Percentiles rank a stretch among this genome's conserved stretches.
phyloP scores from a whole-genome alignment of 768 basidiomycete species.

The Hortiboletus flavorubellus region DNA sequence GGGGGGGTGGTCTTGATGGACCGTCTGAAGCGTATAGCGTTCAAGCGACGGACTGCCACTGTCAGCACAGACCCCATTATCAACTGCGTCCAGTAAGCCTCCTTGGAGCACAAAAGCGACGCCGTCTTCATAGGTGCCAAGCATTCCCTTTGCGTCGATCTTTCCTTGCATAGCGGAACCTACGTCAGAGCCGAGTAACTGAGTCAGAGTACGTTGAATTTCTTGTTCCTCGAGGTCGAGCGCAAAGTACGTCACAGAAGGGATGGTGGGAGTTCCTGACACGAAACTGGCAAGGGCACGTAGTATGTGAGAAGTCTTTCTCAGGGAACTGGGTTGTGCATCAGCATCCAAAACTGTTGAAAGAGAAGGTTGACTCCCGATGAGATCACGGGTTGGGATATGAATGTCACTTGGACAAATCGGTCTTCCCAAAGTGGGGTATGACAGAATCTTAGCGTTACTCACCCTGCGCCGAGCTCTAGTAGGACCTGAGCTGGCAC shows the following conservation, averaged over 20 bases:
- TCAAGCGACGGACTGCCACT: background rate
- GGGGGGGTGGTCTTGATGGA: conserved; percentile 36
- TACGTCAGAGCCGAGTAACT: conserved; percentile 60
- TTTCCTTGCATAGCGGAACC: conserved; percentile 64
- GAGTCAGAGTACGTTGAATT: conserved; percentile 71
- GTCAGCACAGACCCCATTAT: conserved; percentile 3
- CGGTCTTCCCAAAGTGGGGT: no score
- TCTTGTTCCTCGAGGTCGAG: conserved; percentile 90
- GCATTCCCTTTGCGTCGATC: conserved; percentile 78
- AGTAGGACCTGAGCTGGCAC: conserved; percentile 59
- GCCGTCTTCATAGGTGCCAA: conserved; percentile 90
- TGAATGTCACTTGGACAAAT: no score
- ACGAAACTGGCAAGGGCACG: conserved; percentile 61
- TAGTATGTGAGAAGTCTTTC: conserved; percentile 87
- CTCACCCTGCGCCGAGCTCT: conserved; percentile 95
- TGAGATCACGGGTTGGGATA: no score
- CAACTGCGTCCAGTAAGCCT: conserved; percentile 14
- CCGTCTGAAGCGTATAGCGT: conserved; percentile 11
- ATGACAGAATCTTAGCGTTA: background rate
- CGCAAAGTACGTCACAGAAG: conserved; percentile 81
- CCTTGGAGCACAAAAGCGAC: conserved; percentile 68
- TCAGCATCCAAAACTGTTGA: conserved; percentile 9
- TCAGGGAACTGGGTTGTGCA: conserved; percentile 55
- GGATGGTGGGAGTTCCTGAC: conserved; percentile 28
- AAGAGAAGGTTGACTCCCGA: background rate